These are phyloP conservation scores for Apiotrichum laibachii DNA, from an alignment of 1,284 basidiomycete genomes.

Conservation along the genomic window DNA sequence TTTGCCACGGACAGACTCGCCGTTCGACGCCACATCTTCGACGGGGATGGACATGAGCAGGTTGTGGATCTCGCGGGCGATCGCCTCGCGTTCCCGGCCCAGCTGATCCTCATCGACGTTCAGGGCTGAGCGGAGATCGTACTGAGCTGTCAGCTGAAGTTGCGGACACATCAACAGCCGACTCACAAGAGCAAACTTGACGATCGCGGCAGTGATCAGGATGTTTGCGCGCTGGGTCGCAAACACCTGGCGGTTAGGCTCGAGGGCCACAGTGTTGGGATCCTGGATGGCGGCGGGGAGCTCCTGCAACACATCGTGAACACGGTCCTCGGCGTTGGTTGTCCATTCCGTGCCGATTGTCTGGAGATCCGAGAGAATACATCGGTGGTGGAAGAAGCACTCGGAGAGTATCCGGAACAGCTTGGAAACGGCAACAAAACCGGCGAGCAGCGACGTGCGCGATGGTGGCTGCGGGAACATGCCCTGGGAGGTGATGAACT, in stretches of 20 bases:
- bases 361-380: conserved; percentile 27
- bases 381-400: conserved; percentile 49
- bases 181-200: conserved; percentile 50
- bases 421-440: conserved; percentile 45
- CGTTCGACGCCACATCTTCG: conserved; percentile 51
- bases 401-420: conserved; percentile 48
- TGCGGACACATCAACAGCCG: too few relatives aligned
- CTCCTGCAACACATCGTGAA: conserved; percentile 37
- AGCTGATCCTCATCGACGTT: conserved; percentile 39
- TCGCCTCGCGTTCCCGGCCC: conserved; percentile 41
- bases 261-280: conserved; percentile 21
- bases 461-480: conserved; percentile 46
- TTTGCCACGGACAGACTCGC: conserved; percentile 49
- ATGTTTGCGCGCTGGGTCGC: conserved; percentile 48
- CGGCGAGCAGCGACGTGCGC: conserved; percentile 43
- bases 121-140: conserved; percentile 40
- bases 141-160: conserved; percentile 17
- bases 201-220: conserved; percentile 47
- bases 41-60: conserved; percentile 48
- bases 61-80: conserved; percentile 47
- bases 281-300: conserved; percentile 40
- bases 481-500: conserved; percentile 50
- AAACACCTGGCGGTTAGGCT: conserved; percentile 36
- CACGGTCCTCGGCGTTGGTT: conserved; percentile 35
- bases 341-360: conserved; percentile 28